Conservation (phyloP, 805 yeast species). For the Isabelozyma pseudorhagii region DNA sequence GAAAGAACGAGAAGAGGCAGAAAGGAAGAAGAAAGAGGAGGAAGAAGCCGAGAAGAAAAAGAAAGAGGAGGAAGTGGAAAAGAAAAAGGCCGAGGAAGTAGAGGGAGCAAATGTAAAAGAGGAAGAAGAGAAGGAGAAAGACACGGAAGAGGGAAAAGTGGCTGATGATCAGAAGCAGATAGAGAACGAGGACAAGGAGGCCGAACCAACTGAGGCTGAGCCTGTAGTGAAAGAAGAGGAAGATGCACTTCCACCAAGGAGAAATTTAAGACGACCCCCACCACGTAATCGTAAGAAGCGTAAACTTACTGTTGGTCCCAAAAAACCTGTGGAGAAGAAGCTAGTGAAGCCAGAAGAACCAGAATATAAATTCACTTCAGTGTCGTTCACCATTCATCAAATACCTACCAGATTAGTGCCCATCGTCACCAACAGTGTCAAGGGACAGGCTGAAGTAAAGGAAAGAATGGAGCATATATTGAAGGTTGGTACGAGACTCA, state of each 20-base stretch:
- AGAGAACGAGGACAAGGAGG: slow-evolving; percentile 13
- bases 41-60: slow-evolving; percentile 22
- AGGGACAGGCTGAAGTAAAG: slow-evolving; percentile 53
- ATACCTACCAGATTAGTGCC: slow-evolving; percentile 66
- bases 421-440: slow-evolving; percentile 63
- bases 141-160: slow-evolving; percentile 8
- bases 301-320: slow-evolving; percentile 11
- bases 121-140: slow-evolving; percentile 17
- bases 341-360: slow-evolving; percentile 41
- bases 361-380: slow-evolving; percentile 50
- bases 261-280: slow-evolving; percentile 11
- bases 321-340: slow-evolving; percentile 12
- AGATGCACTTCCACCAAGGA: slow-evolving; percentile 3
- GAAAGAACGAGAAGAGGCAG: slow-evolving; percentile 21
- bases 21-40: slow-evolving; percentile 18
- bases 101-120: slow-evolving; percentile 3
- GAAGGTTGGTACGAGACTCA: slow-evolving; percentile 54
- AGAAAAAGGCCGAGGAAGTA: slow-evolving; percentile 17
- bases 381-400: slow-evolving; percentile 63
- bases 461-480: slow-evolving; percentile 60
- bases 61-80: slow-evolving; percentile 15
- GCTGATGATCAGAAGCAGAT: slow-evolving; percentile 8
- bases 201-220: slow-evolving; percentile 7
- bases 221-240: slow-evolving; percentile 6
- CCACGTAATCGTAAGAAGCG: slow-evolving; percentile 11